Evolutionary conservation across 768 basidiomycete genomes (phyloP).

Genomic region (Pulveroboletus sp.): DNA sequence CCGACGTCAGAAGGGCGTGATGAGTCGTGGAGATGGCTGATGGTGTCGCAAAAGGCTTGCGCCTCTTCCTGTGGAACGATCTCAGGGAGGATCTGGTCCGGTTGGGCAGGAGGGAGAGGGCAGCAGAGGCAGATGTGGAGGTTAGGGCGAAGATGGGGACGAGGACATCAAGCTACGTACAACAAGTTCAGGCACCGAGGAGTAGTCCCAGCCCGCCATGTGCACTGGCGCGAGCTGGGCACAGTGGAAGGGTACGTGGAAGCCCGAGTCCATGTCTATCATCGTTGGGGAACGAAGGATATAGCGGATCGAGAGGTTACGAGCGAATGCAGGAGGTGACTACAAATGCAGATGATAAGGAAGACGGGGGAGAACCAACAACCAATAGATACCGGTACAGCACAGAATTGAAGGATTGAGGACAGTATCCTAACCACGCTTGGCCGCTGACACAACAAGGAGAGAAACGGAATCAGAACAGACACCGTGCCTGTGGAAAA

Average conservation of each 20-base stretch:
- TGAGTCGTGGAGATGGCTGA: constrained; percentile 14
- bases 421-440: neutral
- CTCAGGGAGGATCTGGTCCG: constrained; percentile 19
- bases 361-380: neutral
- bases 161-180: constrained; percentile 16
- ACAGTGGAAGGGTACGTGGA: constrained; percentile 28
- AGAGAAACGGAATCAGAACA: constrained; percentile 9
- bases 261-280: constrained; percentile 21
- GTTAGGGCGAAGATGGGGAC: neutral
- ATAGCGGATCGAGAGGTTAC: neutral
- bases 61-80: constrained; percentile 22
- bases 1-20: constrained; percentile 12
- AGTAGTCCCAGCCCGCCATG: constrained; percentile 27
- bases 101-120: too few species aligned
- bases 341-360: neutral
- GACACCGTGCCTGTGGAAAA: constrained; percentile 3
- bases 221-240: constrained; percentile 26
- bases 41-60: constrained; percentile 15
- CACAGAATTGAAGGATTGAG: neutral
- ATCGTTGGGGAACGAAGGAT: neutral
- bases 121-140: neutral
- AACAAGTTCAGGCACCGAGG: constrained; percentile 22
- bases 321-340: neutral
- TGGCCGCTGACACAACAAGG: constrained; percentile 3
- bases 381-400: neutral